A percentile compares a stretch with the other conserved stretches of the same genome.
phyloP scores from a whole-genome alignment of 2,329 filamentous ascomycete species.

The Xylaria sp. region DNA sequence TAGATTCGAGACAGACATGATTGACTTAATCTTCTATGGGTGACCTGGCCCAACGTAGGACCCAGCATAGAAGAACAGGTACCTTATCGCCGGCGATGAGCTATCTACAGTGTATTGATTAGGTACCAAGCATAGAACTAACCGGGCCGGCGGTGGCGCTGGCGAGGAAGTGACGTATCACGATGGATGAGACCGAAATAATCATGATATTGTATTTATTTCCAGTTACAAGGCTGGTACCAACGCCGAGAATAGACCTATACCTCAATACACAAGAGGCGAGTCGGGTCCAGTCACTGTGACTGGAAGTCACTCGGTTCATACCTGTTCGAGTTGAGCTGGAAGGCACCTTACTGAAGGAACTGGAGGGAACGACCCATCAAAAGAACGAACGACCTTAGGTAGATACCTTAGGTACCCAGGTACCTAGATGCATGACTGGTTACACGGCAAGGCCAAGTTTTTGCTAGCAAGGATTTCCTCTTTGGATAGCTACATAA shows the following conservation, averaged over 20 bases:
- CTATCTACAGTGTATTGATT: no score
- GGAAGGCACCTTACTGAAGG: neutral
- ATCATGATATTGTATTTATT: no score
- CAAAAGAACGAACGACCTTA: neutral
- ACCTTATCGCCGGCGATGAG: no score
- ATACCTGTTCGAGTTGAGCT: neutral
- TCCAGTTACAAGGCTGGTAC: no score
- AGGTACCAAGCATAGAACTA: no score
- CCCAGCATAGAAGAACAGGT: neutral
- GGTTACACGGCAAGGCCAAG: constrained; percentile 14
- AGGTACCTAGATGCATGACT: constrained; percentile 5
- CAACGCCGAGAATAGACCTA: no score
- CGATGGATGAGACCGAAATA: no score
- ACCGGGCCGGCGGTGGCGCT: no score
- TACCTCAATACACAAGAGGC: no score
- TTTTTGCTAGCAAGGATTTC: constrained; percentile 9
- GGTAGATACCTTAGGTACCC: constrained; percentile 1
- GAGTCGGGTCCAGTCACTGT: no score
- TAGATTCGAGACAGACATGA: neutral
- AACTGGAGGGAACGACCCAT: neutral
- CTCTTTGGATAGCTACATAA: neutral
- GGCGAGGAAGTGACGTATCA: no score
- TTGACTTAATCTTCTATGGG: neutral
- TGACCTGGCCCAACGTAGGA: neutral
- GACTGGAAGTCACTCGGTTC: no score